phyloP scores from a whole-genome alignment of 768 basidiomycete species.

The Tylopilus sp. region DNA sequence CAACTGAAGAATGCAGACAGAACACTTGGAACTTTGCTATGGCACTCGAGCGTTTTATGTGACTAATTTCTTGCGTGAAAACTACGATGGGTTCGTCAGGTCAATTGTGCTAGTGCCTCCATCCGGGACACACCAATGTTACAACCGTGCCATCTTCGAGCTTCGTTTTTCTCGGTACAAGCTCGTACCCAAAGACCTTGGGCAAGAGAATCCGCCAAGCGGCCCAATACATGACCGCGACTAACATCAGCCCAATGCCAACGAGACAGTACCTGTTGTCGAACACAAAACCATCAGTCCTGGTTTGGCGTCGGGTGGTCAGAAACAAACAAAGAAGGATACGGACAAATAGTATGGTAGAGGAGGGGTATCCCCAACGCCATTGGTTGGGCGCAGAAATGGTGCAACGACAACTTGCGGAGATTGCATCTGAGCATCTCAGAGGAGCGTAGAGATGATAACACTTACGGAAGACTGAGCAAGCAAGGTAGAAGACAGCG shows the following conservation, averaged over 20 bases:
- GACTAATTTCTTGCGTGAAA: neutral
- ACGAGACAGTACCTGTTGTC: no score
- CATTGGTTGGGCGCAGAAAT: constrained; percentile 50
- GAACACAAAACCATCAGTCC: no score
- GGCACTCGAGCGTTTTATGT: no score
- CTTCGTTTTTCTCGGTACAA: no score
- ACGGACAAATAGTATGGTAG: constrained; percentile 53
- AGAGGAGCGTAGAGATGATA: no score
- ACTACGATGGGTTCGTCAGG: neutral
- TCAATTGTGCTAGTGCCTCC: neutral
- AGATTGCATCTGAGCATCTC: neutral
- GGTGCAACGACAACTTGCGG: constrained; percentile 49
- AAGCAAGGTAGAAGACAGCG: neutral
- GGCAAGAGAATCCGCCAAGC: constrained; percentile 50
- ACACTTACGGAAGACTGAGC: neutral
- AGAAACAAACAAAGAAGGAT: constrained; percentile 30
- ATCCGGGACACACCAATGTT: constrained; percentile 43
- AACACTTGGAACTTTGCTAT: no score
- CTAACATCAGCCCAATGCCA: no score
- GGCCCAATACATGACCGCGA: constrained; percentile 53
- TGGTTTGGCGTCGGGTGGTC: no score
- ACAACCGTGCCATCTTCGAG: constrained; percentile 53
- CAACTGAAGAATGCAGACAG: no score
- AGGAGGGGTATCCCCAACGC: constrained; percentile 57
- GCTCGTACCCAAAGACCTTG: constrained; percentile 45